Evolutionary conservation across 2,329 filamentous ascomycete genomes (phyloP).

Genomic region (Hymenoscyphus fructigenus): DNA sequence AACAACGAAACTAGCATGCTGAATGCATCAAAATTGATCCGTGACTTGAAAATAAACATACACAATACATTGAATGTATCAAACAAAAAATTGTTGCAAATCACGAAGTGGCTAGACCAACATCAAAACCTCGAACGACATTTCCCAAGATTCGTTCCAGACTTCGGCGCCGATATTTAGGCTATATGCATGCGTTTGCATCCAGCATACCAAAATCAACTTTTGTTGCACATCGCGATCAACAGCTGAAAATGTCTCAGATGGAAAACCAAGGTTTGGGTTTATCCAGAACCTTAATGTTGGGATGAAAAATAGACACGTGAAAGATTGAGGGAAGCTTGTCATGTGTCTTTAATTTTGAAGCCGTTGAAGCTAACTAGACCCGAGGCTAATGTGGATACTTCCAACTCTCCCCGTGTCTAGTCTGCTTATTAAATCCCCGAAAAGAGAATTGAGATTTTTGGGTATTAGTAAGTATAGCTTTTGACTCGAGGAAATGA

Average conservation of each 20-base stretch:
- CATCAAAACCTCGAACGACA: background rate
- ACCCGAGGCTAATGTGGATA: background rate
- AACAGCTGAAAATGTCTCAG: conserved; percentile 12
- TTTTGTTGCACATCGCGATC: conserved; percentile 9
- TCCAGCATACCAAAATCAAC: background rate
- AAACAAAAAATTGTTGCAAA: background rate
- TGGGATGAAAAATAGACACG: background rate
- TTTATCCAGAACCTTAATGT: background rate
- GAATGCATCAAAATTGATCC: background rate
- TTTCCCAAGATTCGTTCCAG: background rate
- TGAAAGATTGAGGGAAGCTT: background rate
- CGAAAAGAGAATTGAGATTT: background rate
- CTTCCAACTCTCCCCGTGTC: background rate
- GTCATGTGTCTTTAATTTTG: background rate
- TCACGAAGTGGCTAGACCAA: background rate
- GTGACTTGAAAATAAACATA: background rate
- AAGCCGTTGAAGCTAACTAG: background rate
- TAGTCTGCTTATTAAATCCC: background rate
- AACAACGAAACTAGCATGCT: background rate
- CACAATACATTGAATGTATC: background rate
- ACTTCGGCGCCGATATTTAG: background rate
- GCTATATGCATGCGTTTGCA: background rate
- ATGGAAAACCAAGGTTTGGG: background rate
- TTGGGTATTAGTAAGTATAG: background rate
- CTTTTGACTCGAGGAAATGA: background rate